Evolutionary conservation across 768 basidiomycete genomes (phyloP), one percentile per base, ranked within the genome.

Genomic region (Cystobasidium onofrii): DNA sequence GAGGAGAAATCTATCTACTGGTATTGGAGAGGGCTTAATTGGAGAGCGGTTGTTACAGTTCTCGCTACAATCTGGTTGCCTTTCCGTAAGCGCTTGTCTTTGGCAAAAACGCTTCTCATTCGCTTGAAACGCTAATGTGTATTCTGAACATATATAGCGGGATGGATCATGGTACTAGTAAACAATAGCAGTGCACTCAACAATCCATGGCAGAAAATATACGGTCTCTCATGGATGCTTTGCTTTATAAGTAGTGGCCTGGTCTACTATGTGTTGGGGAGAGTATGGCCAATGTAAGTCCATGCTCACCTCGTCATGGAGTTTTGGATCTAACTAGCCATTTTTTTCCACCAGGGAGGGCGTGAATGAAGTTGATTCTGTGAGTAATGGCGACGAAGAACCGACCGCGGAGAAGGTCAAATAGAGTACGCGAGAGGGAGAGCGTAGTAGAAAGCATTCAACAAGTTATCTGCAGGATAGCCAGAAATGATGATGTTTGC

Each of bases 71-170:
- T 67, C 27, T 46, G 39, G 9, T 50, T 50, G 18, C 1, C 31
- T 20, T 50, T 44, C 25, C 64, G 64, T 66, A 36, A 63, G 61
- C n/a, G n/a, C n/a, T n/a, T n/a, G n/a, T n/a, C n/a, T n/a, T n/a
- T n/a, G n/a, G n/a, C n/a, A n/a, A n/a, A n/a, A n/a, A n/a, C n/a
- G n/a, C n/a, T n/a, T n/a, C n/a, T n/a, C n/a, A n/a, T n/a, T 54
- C n/a, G 20, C 7, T 54, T n/a, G 3, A 29, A 27, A 29, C 20
- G 17, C 57, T 23, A 13, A 60, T 60, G 12, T 15, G 2, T 60
- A 6, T 29, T 27, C 57, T 60, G 57, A 9, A 12, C 31, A n/a
- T n/a, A n/a, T n/a, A 29, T 39, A 64, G 63, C 63, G 9, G 63
- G 63, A 25, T 44, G 34, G 63, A 39, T 64, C 25, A 27, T 25